Percentiles rank a stretch among this genome's conserved stretches.
Conservation (phyloP, 441 rosid genomes). For the Populus hybrid region DNA sequence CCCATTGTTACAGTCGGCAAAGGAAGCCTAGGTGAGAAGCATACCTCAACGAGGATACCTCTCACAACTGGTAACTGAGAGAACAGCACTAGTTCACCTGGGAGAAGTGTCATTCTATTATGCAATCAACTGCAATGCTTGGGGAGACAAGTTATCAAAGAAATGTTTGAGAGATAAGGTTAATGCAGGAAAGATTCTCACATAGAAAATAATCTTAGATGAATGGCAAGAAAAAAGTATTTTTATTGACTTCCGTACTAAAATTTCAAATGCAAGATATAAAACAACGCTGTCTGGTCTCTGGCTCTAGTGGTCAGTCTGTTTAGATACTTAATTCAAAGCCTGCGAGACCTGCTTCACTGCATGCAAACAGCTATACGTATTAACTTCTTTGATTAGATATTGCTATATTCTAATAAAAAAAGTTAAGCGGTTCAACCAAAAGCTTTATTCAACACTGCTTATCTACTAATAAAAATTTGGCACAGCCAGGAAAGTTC, state of each 20-base stretch:
- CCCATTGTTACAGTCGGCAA: conserved; percentile 26
- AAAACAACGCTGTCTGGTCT: conserved; percentile 40
- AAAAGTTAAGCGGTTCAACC: conserved; percentile 16
- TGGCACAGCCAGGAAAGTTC: conserved; percentile 2
- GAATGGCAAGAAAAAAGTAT: conserved; percentile 18
- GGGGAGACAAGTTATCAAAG: conserved; percentile 31
- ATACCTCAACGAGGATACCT: conserved; percentile 55
- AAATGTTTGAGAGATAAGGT: conserved; percentile 27
- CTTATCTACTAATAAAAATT: conserved; percentile 11
- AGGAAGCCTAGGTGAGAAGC: conserved; percentile 52
- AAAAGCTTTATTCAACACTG: conserved; percentile 17
- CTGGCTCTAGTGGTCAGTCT: conserved; percentile 50
- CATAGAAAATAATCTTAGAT: conserved; percentile 15
- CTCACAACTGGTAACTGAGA: conserved; percentile 44
- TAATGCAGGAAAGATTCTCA: conserved; percentile 27
- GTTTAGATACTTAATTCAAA: conserved; percentile 58
- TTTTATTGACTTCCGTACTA: conserved; percentile 37
- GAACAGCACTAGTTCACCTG: conserved; percentile 35
- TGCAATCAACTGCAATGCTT: conserved; percentile 39
- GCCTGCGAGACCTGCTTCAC: conserved; percentile 57
- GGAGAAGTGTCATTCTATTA: conserved; percentile 35
- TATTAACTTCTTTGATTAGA: conserved; percentile 37
- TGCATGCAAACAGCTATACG: conserved; percentile 53
- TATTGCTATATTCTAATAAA: conserved; percentile 22
- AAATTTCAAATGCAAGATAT: conserved; percentile 47